phyloP scores from a whole-genome alignment of 2,329 filamentous ascomycete species.

The Cryphonectria naterciae region DNA sequence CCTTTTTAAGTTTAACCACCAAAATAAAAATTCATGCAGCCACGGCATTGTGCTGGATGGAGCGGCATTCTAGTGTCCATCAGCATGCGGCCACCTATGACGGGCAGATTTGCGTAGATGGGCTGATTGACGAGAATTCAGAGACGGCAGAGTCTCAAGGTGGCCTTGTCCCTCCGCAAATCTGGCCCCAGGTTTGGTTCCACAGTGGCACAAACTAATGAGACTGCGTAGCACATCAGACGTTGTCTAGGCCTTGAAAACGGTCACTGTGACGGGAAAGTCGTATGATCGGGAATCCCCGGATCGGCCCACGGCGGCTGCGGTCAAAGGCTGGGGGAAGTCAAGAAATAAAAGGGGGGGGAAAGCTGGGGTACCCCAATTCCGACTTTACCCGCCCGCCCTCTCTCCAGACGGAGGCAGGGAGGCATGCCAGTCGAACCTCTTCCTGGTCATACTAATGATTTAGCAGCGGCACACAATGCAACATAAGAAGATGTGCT shows the following conservation, averaged over 20 bases:
- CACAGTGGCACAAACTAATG: slow-evolving; percentile 13
- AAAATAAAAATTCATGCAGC: not conserved
- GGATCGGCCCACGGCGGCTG: slow-evolving; percentile 26
- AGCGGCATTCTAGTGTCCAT: not conserved
- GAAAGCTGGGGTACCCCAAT: slow-evolving; percentile 9
- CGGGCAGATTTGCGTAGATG: slow-evolving; percentile 12
- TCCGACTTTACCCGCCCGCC: slow-evolving; percentile 6
- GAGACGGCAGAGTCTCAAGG: slow-evolving; percentile 3
- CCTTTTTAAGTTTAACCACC: not conserved
- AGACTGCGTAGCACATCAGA: slow-evolving; percentile 19
- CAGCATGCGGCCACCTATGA: slow-evolving; percentile 12
- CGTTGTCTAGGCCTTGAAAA: slow-evolving; percentile 7
- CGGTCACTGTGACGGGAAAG: slow-evolving; percentile 22
- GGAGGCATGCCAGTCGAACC: not conserved
- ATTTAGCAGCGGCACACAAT: not conserved
- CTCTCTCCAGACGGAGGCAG: not conserved
- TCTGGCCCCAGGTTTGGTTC: slow-evolving; percentile 26
- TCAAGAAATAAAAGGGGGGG: not conserved
- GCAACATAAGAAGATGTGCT: not conserved
- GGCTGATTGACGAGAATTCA: slow-evolving; percentile 27
- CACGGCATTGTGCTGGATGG: not conserved
- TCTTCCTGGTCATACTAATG: not conserved
- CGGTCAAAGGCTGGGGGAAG: not conserved
- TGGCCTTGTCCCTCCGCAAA: slow-evolving; percentile 18
- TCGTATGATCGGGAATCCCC: slow-evolving; percentile 29